A percentile compares a stretch with the other conserved stretches of the same genome.
These are phyloP conservation scores for Botryobasidium botryosum DNA, from an alignment of 768 basidiomycete genomes.

Conservation along the genomic window DNA sequence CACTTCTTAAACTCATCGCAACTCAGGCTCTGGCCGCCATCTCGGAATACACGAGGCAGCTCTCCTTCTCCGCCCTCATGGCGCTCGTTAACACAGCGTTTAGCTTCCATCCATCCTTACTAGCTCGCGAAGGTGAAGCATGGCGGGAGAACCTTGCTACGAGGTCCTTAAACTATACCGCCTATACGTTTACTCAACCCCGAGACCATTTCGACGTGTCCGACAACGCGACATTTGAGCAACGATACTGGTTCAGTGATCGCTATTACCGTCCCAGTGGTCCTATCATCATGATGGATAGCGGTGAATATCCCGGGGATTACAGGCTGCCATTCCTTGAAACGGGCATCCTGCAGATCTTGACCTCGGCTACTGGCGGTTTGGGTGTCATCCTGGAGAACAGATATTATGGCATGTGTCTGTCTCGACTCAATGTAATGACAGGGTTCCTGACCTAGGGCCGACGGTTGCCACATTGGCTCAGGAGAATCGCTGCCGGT, in stretches of 20 bases:
- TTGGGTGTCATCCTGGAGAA: slow-evolving; percentile 86
- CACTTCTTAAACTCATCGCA: too few relatives aligned
- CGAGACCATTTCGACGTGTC: slow-evolving; percentile 59
- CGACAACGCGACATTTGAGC: slow-evolving; percentile 50
- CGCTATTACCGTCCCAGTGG: slow-evolving; percentile 59
- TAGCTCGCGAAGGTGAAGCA: too few relatives aligned
- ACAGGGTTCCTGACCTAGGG: too few relatives aligned
- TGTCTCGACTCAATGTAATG: not conserved
- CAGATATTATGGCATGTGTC: slow-evolving; percentile 56
- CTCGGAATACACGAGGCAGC: too few relatives aligned
- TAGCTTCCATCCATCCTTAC: too few relatives aligned
- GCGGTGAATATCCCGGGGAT: slow-evolving; percentile 84
- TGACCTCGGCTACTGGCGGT: slow-evolving; percentile 68
- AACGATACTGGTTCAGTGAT: slow-evolving; percentile 86
- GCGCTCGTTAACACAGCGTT: too few relatives aligned
- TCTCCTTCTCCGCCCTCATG: too few relatives aligned
- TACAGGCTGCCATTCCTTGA: slow-evolving; percentile 37
- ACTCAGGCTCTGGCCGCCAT: too few relatives aligned
- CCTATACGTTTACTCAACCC: slow-evolving; percentile 78
- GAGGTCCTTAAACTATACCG: too few relatives aligned
- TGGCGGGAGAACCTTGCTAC: too few relatives aligned
- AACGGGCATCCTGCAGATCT: slow-evolving; percentile 72
- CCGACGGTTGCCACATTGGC: not conserved
- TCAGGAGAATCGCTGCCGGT: slow-evolving; percentile 66
- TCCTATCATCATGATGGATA: slow-evolving; percentile 82